A percentile compares a stretch with the other conserved stretches of the same genome.
These are phyloP conservation scores for Delonix regia DNA, from an alignment of 306 rosid species.

Conservation along the genomic window DNA sequence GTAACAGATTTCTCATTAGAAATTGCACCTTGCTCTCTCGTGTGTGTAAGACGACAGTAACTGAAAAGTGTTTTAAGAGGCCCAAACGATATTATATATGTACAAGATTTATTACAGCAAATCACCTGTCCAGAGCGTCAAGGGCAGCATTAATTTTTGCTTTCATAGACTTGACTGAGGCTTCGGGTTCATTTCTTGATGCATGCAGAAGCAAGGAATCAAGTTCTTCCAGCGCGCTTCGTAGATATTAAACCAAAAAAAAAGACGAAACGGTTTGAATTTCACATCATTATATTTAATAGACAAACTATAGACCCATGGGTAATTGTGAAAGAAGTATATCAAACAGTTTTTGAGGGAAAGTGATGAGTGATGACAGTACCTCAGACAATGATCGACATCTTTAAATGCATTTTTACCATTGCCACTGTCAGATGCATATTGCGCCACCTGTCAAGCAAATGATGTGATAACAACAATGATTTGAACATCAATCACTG, in stretches of 20 bases:
- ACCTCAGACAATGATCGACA: constrained; percentile 93
- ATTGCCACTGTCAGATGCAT: constrained; percentile 80
- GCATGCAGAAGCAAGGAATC: constrained; percentile 79
- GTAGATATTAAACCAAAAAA: constrained; percentile 16
- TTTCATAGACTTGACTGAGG: constrained; percentile 81
- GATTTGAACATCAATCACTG: constrained; percentile 3
- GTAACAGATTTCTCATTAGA: constrained; percentile 45
- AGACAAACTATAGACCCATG: neutral
- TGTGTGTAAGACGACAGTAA: neutral
- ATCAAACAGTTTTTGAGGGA: neutral
- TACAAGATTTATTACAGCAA: neutral
- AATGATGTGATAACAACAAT: constrained; percentile 6
- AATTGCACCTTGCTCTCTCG: constrained; percentile 5
- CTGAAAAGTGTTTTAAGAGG: neutral
- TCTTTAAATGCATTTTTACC: constrained; percentile 62
- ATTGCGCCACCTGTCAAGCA: constrained; percentile 72
- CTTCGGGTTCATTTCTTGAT: constrained; percentile 78
- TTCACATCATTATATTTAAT: constrained; percentile 24
- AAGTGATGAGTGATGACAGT: constrained; percentile 28
- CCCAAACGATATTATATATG: constrained; percentile 9
- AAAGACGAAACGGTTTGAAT: constrained; percentile 8
- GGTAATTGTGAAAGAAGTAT: neutral
- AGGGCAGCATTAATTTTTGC: constrained; percentile 60
- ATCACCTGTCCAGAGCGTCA: constrained; percentile 72
- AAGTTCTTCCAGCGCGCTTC: constrained; percentile 91